phyloP scores from a whole-genome alignment of 371 early-diverging fungal genomes.

The Mortierella sp. region DNA sequence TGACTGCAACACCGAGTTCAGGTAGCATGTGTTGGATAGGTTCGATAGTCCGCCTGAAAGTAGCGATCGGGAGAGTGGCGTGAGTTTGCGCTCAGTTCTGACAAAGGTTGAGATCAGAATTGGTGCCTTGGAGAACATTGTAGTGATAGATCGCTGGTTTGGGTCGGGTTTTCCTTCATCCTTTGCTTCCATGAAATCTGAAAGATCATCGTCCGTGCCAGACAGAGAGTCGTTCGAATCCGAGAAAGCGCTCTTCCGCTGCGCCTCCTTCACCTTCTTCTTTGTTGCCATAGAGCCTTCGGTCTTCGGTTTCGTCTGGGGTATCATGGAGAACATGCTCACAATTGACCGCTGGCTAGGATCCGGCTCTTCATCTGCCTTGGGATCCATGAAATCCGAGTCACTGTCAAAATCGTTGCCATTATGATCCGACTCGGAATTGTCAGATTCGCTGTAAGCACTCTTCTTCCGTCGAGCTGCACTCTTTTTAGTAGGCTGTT shows the following conservation, averaged over 20 bases:
- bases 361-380: slow-evolving; percentile 17
- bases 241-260: neutral
- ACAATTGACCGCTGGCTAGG: slow-evolving; percentile 38
- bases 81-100: slow-evolving; percentile 10
- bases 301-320: neutral
- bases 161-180: slow-evolving; percentile 15
- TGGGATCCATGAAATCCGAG: slow-evolving; percentile 9
- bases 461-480: slow-evolving; percentile 1
- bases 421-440: slow-evolving; percentile 11
- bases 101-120: neutral
- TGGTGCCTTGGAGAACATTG: slow-evolving; percentile 17
- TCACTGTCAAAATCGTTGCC: slow-evolving; percentile 19
- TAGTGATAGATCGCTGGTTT: slow-evolving; percentile 12
- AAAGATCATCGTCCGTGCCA: neutral
- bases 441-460: slow-evolving; percentile 28
- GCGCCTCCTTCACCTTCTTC: neutral
- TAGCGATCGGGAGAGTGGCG: slow-evolving; percentile 9
- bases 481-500: slow-evolving; percentile 1
- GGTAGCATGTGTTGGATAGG: slow-evolving; percentile 38
- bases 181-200: slow-evolving; percentile 2
- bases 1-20: slow-evolving; percentile 41
- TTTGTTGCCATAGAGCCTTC: neutral
- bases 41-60: slow-evolving; percentile 46
- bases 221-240: neutral
- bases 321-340: slow-evolving; percentile 21